Percentiles rank a stretch among this genome's conserved stretches.
Evolutionary conservation across 306 rosid species (phyloP).

Genomic region (Dryas drummondii): DNA sequence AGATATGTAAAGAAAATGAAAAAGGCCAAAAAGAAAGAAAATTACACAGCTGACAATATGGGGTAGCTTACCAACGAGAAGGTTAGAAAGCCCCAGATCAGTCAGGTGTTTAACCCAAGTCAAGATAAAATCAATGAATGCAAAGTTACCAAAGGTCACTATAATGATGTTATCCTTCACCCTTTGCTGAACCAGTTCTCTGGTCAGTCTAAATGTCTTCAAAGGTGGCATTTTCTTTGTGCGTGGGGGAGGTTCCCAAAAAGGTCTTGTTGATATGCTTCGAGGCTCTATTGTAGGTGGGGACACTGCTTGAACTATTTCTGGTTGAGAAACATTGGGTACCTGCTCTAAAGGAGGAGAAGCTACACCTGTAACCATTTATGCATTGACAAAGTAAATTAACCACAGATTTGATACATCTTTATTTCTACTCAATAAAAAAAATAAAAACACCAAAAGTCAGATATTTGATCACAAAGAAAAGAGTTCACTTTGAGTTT

Average conservation of each 20-base stretch:
- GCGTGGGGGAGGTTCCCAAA: constrained; percentile 56
- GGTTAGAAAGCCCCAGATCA: constrained; percentile 69
- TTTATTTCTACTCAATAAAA: background rate
- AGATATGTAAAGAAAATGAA: constrained; percentile 9
- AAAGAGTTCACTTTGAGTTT: too few relatives aligned
- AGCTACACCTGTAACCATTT: constrained; percentile 39
- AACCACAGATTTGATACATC: background rate
- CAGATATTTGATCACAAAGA: background rate
- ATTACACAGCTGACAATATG: background rate
- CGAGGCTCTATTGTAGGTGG: constrained; percentile 28
- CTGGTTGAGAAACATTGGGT: constrained; percentile 39
- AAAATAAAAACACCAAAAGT: background rate
- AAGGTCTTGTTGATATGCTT: constrained; percentile 33
- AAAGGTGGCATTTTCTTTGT: constrained; percentile 62
- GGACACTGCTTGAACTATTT: constrained; percentile 20
- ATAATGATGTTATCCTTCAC: constrained; percentile 76
- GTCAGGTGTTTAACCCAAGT: constrained; percentile 90
- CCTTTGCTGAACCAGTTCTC: constrained; percentile 71
- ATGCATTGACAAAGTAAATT: constrained; percentile 16
- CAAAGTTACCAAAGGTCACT: constrained; percentile 93
- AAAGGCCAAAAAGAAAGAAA: constrained; percentile 11
- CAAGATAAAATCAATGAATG: constrained; percentile 94
- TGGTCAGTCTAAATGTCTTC: constrained; percentile 54
- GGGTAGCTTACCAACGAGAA: constrained; percentile 78
- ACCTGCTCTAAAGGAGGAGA: constrained; percentile 32